Conservation (phyloP, 2,329 filamentous ascomycete species). For the Xylariomycetidae sp. region DNA sequence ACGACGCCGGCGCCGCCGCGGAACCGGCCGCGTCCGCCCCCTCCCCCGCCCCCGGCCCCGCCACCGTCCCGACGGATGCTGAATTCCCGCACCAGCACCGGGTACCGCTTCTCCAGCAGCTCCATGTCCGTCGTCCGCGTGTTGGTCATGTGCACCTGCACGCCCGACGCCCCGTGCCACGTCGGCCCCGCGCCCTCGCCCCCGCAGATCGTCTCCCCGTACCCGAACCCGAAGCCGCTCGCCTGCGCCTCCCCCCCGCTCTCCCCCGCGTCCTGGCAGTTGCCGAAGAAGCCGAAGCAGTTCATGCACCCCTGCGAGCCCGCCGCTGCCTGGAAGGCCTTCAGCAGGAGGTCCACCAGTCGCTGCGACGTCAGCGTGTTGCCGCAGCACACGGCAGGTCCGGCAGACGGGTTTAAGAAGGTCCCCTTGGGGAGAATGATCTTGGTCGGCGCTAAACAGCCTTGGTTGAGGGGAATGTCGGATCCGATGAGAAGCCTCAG, state of each 20-base stretch:
- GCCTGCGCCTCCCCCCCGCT: slow-evolving; percentile 5
- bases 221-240: slow-evolving; percentile 53
- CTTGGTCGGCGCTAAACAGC: slow-evolving; percentile 45
- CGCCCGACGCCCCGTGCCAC: slow-evolving; percentile 62
- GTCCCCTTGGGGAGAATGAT: slow-evolving; percentile 21
- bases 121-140: slow-evolving; percentile 68
- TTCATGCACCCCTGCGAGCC: slow-evolving; percentile 76
- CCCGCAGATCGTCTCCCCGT: slow-evolving; percentile 73
- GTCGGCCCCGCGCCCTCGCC: slow-evolving; percentile 60
- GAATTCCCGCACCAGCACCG: slow-evolving; percentile 61
- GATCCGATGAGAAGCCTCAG: slow-evolving; percentile 60
- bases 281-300: slow-evolving; percentile 64
- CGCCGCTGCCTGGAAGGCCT: slow-evolving; percentile 35
- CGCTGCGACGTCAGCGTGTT: slow-evolving; percentile 19
- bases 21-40: slow-evolving; percentile 55
- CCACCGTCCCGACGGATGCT: slow-evolving; percentile 50
- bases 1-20: slow-evolving; percentile 62
- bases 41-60: too few species aligned
- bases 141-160: slow-evolving; percentile 72
- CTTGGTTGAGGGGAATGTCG: slow-evolving; percentile 72
- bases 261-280: slow-evolving; percentile 15
- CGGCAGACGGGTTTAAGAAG: slow-evolving; percentile 26
- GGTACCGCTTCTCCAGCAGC: slow-evolving; percentile 64
- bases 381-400: slow-evolving; percentile 17
- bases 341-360: slow-evolving; percentile 14